phyloP scores from a whole-genome alignment of 768 basidiomycete genomes.

The Hypholoma fasciculare region DNA sequence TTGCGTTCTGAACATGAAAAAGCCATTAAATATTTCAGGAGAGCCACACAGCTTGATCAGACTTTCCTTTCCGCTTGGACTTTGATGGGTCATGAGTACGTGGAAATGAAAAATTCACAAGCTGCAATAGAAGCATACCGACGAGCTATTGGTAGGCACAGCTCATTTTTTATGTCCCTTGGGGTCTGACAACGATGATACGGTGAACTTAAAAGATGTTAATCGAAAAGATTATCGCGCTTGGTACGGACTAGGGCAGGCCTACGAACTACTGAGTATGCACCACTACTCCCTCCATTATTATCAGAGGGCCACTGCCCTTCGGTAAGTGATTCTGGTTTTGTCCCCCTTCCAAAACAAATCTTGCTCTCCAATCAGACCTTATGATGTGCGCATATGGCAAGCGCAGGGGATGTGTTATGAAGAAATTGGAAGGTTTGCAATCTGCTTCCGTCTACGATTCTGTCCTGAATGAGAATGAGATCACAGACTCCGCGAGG shows the following conservation, averaged over 20 bases:
- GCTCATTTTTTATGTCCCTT: background rate
- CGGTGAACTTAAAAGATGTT: slow-evolving; percentile 57
- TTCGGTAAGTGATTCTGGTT: slow-evolving; percentile 53
- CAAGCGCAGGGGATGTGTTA: slow-evolving; percentile 93
- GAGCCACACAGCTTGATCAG: slow-evolving; percentile 93
- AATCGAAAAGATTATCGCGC: slow-evolving; percentile 97
- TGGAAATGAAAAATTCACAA: slow-evolving; percentile 99
- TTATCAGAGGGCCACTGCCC: slow-evolving; percentile 92
- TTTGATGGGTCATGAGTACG: slow-evolving; percentile 97
- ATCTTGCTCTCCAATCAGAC: slow-evolving; percentile 42
- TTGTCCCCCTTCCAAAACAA: background rate
- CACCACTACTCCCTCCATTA: slow-evolving; percentile 95
- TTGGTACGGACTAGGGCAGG: slow-evolving; percentile 98
- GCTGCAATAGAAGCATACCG: slow-evolving; percentile 98
- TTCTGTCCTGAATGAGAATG: background rate
- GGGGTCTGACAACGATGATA: background rate
- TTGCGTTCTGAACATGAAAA: slow-evolving; percentile 92
- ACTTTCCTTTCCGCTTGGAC: slow-evolving; percentile 98
- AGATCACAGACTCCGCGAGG: slow-evolving; percentile 70
- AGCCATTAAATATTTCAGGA: slow-evolving; percentile 91
- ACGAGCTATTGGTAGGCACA: slow-evolving; percentile 82
- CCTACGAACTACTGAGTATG: slow-evolving; percentile 96
- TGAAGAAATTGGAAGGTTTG: slow-evolving; percentile 74
- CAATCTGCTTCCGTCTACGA: background rate
- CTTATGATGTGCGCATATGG: slow-evolving; percentile 97